Conservation (phyloP, 345 rosid species). For the Dimocarpus longan region DNA sequence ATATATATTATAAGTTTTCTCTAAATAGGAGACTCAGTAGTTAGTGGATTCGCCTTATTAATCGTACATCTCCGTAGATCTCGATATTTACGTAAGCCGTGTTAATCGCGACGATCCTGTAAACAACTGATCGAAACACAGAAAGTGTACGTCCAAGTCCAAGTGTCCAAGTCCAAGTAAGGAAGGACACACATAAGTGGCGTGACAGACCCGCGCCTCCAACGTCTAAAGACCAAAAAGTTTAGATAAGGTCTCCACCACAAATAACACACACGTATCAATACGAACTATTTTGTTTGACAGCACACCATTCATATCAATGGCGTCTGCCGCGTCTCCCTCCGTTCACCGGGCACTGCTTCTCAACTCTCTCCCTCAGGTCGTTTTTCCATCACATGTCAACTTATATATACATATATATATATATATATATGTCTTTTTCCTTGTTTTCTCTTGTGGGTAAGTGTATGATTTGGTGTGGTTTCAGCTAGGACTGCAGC, state of each 20-base stretch:
- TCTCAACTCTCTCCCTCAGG: constrained; percentile 63
- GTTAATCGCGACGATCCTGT: too few relatives aligned
- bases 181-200: too few relatives aligned
- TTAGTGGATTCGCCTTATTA: too few relatives aligned
- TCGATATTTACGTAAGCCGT: too few relatives aligned
- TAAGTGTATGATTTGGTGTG: constrained; percentile 13
- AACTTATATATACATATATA: background rate
- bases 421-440: background rate
- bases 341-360: constrained; percentile 56
- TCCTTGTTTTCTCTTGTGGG: background rate
- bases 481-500: constrained; percentile 42
- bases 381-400: background rate
- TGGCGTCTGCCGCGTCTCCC: constrained; percentile 85
- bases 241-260: constrained; percentile 30
- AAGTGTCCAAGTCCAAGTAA: too few relatives aligned
- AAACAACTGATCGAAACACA: too few relatives aligned
- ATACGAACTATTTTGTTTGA: background rate
- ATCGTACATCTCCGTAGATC: too few relatives aligned
- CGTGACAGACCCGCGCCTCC: background rate
- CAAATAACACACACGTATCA: background rate
- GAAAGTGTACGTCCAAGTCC: too few relatives aligned
- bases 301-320: constrained; percentile 18
- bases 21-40: too few relatives aligned
- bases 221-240: background rate
- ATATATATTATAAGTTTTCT: too few relatives aligned